phyloP scores from a whole-genome alignment of 2,329 filamentous ascomycete genomes.

The Lachnellula cervina region DNA sequence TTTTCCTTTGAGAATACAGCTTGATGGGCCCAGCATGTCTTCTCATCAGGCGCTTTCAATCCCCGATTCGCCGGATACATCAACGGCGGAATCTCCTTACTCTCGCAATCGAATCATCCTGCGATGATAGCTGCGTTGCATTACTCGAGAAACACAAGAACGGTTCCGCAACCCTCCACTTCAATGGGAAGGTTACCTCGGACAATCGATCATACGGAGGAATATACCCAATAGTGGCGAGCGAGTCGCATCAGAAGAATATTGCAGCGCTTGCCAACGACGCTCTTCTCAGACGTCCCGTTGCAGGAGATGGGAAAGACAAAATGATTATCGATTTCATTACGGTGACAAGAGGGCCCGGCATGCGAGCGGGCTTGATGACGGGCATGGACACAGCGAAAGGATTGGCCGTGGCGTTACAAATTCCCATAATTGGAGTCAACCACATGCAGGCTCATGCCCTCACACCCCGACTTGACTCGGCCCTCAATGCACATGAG shows the following conservation, averaged over 20 bases:
- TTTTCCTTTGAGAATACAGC: slow-evolving; percentile 4
- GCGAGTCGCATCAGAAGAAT: slow-evolving; percentile 68
- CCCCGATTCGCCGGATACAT: background rate
- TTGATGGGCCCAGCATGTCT: slow-evolving; percentile 30
- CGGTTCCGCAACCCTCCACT: slow-evolving; percentile 56
- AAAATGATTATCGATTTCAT: slow-evolving; percentile 62
- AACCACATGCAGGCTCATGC: slow-evolving; percentile 99
- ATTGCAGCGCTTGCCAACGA: slow-evolving; percentile 64
- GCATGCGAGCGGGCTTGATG: slow-evolving; percentile 74
- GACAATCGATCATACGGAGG: slow-evolving; percentile 71
- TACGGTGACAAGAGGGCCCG: slow-evolving; percentile 84
- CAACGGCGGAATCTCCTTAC: slow-evolving; percentile 42
- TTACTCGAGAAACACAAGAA: slow-evolving; percentile 57
- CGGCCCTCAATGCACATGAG: slow-evolving; percentile 45
- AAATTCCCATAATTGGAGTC: slow-evolving; percentile 75
- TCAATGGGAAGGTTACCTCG: slow-evolving; percentile 76
- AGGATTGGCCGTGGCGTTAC: slow-evolving; percentile 78
- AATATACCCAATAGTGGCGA: slow-evolving; percentile 72
- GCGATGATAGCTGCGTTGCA: slow-evolving; percentile 90
- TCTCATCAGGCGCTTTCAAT: slow-evolving; percentile 19
- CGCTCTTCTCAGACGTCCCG: slow-evolving; percentile 52
- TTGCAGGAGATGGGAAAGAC: slow-evolving; percentile 16
- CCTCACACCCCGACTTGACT: slow-evolving; percentile 74
- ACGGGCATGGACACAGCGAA: slow-evolving; percentile 82
- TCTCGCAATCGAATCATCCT: slow-evolving; percentile 77